These are phyloP conservation scores for Scenedesmus sp. DNA, from an alignment of 163 green algal genomes.

Conservation along the genomic window DNA sequence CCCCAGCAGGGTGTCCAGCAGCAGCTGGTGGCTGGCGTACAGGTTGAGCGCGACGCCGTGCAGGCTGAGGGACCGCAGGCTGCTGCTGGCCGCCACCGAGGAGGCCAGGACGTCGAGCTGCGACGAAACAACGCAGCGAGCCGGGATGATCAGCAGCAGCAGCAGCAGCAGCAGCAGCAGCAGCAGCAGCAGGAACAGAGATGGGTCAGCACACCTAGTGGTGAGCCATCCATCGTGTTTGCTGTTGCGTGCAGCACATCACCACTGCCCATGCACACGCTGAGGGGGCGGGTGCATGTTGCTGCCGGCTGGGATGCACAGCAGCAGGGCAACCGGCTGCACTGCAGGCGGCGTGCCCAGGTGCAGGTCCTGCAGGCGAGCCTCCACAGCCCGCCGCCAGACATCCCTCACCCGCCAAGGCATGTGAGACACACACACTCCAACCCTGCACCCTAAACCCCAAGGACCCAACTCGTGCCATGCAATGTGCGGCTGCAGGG, in stretches of 20 bases:
- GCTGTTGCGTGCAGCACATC: too few species aligned
- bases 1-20: neutral
- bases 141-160: too few species aligned
- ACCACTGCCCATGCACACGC: too few species aligned
- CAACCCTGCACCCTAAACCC: too few species aligned
- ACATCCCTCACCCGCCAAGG: too few species aligned
- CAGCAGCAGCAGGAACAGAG: neutral
- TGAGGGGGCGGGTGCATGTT: neutral
- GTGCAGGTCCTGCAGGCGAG: neutral
- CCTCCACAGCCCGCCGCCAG: neutral
- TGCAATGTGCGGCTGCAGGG: too few species aligned
- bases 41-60: neutral
- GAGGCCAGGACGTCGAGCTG: neutral
- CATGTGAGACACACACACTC: too few species aligned
- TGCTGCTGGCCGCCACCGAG: slow-evolving; percentile 7
- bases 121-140: too few species aligned
- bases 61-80: neutral
- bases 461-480: too few species aligned
- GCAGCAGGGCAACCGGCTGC: neutral
- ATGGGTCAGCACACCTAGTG: neutral
- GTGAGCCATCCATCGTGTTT: too few species aligned
- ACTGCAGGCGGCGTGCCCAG: neutral
- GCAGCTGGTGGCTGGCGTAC: neutral
- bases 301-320: neutral
- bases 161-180: neutral